Base-by-base conservation (phyloP, 2,329 filamentous ascomycete species). In the Aspergillus ibericus region DNA sequence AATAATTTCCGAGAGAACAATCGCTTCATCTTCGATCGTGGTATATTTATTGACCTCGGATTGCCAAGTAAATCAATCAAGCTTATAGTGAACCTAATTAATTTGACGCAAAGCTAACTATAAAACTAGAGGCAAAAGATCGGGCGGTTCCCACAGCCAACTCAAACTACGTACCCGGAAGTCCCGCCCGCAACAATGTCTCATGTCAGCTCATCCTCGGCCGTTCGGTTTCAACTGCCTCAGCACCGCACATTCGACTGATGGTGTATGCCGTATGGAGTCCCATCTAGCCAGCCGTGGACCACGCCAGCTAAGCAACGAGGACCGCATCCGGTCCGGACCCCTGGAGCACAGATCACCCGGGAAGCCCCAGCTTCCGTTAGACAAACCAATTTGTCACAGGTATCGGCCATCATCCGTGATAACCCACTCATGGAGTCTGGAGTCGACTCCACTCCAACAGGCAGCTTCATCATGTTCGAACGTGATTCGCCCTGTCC, bases 371-470 rank as follows among this genome's bases (percentile, higher is more conserved):
- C 15, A 29, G 22, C 35, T 16, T 40, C 25, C 13, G 20, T 53
- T 53, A 44, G 51, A 42, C 51, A 53, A 42, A 40, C n/a, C 25
- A 53, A 53, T 53, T 53, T 40, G 51, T 53, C 44, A 48, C 44
- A 27, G n/a, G 15, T 18, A 32, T 48, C 44, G 44, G 44, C 25
- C 44, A 27, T 48, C 44, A 27, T 48, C 44, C 44, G 44, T 9
- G 44, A 48, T 48, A 48, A 48, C 18, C 22, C 13, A 48, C 44
- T 25, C 44, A 32, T 25, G 25, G 9, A 47, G 44, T 47, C n/a
- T 2, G 25, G 25, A 16, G 12, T n/a, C 16, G 44, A 29, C 44
- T 48, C 44, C 44, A 48, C 44, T 32, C 10, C 27, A 29, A 16
- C 44, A 48, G 44, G 44, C 44, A 48, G 27, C 44, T 25, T 32